phyloP scores from a whole-genome alignment of 208 protist genomes.

The Acanthamoeba comandoni region DNA sequence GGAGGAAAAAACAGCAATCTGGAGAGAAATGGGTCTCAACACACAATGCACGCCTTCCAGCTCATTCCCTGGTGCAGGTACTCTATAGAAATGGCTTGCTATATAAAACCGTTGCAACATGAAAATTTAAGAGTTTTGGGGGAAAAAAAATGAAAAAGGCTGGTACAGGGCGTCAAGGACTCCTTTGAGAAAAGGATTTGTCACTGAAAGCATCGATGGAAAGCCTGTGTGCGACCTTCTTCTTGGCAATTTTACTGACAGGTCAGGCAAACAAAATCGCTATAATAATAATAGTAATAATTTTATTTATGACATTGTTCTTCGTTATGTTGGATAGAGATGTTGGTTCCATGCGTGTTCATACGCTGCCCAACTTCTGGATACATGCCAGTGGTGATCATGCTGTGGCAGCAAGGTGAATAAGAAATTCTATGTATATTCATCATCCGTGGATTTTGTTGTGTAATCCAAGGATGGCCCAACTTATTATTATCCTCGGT shows the following conservation, averaged over 20 bases:
- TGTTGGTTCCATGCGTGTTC: constrained; percentile 31
- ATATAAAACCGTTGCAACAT: neutral
- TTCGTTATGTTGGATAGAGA: neutral
- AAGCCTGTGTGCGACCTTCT: constrained; percentile 1
- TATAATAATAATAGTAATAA: too few relatives aligned
- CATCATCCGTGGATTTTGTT: too few relatives aligned
- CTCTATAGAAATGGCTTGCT: neutral
- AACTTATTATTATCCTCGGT: too few relatives aligned
- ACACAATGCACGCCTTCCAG: neutral
- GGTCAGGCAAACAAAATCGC: neutral
- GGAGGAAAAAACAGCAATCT: neutral
- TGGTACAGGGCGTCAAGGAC: constrained; percentile 17
- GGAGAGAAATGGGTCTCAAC: constrained; percentile 15
- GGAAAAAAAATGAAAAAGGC: neutral
- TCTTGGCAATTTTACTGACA: constrained; percentile 13
- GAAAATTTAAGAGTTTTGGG: neutral
- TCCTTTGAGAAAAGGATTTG: constrained; percentile 17
- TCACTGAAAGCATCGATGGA: constrained; percentile 12
- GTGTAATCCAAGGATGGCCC: too few relatives aligned
- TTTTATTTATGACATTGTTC: neutral
- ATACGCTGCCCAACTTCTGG: constrained; percentile 39
- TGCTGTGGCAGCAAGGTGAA: constrained; percentile 20
- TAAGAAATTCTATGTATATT: too few relatives aligned
- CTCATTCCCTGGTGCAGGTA: constrained; percentile 19
- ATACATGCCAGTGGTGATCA: constrained; percentile 9